Evolutionary conservation across 2,329 filamentous ascomycete species (phyloP).

Genomic region (Elsinoe australis): DNA sequence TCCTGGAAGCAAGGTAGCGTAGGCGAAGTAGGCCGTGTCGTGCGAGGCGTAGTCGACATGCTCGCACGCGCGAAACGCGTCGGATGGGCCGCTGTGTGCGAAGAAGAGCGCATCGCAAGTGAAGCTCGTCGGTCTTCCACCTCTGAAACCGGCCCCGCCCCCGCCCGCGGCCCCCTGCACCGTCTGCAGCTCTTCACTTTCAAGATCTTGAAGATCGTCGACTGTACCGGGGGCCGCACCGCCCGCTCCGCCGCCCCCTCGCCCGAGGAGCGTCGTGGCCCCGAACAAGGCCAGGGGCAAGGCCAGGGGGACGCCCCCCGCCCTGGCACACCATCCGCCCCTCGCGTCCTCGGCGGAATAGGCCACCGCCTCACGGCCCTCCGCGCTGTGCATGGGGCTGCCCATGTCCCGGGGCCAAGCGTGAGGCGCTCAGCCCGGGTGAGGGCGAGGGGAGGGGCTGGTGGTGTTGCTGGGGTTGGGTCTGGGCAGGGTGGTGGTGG

Average conservation of each 20-base stretch:
- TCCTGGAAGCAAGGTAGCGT: neutral
- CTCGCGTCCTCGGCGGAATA: neutral
- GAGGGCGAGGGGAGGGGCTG: neutral
- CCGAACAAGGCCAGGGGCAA: no score
- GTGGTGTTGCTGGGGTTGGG: neutral
- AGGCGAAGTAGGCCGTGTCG: neutral
- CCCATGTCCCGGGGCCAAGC: neutral
- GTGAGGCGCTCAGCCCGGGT: neutral
- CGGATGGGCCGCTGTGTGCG: no score
- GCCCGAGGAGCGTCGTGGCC: no score
- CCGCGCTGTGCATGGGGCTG: neutral
- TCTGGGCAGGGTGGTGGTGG: neutral
- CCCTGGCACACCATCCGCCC: neutral
- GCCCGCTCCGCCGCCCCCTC: no score
- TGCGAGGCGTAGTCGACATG: neutral
- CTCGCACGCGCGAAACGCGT: neutral
- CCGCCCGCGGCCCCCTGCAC: no score
- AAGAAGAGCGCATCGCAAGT: no score
- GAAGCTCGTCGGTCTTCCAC: no score
- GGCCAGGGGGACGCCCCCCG: neutral
- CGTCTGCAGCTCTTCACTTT: no score
- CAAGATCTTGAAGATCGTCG: no score
- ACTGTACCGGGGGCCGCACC: no score
- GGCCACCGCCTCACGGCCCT: slow-evolving; percentile 7
- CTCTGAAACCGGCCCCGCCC: no score